phyloP scores from a whole-genome alignment of 352 stramenopile genomes.

The Phytophthora nicotianae region DNA sequence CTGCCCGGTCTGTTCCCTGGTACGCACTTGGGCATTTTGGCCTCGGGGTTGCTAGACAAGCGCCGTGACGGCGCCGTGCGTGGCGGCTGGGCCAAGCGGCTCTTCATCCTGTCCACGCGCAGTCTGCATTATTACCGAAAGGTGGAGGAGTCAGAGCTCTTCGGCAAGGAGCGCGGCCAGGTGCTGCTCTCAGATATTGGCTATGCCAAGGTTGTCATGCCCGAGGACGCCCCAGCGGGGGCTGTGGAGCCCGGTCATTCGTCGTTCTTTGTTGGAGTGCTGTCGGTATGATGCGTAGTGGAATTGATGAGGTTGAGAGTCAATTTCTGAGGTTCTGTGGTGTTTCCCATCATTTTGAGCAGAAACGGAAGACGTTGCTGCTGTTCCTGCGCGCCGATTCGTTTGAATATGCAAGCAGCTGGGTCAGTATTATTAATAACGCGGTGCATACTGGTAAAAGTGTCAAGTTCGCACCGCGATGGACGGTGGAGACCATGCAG shows the following conservation, averaged over 20 bases:
- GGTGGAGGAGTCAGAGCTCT: slow-evolving; percentile 79
- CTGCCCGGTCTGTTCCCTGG: slow-evolving; percentile 74
- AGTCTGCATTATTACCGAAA: slow-evolving; percentile 89
- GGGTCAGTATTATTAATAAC: slow-evolving; percentile 84
- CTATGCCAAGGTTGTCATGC: slow-evolving; percentile 75
- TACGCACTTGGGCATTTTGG: slow-evolving; percentile 77
- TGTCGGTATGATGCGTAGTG: slow-evolving; percentile 55
- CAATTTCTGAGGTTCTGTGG: slow-evolving; percentile 5
- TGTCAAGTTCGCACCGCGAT: slow-evolving; percentile 65
- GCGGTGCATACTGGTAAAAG: slow-evolving; percentile 74
- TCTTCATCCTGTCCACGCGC: slow-evolving; percentile 84
- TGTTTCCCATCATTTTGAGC: background rate
- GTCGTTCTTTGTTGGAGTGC: slow-evolving; percentile 71
- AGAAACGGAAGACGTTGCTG: slow-evolving; percentile 82
- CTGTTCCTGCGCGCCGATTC: slow-evolving; percentile 83
- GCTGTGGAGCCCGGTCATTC: slow-evolving; percentile 63
- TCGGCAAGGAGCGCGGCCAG: slow-evolving; percentile 84
- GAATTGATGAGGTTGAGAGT: background rate
- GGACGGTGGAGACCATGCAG: slow-evolving; percentile 75
- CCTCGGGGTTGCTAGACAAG: slow-evolving; percentile 80
- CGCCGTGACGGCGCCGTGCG: slow-evolving; percentile 82
- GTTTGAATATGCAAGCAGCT: slow-evolving; percentile 66
- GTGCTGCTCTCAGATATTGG: slow-evolving; percentile 73
- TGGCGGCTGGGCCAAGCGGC: slow-evolving; percentile 76
- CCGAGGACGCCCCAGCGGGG: slow-evolving; percentile 77